Base-by-base conservation (phyloP, 2,329 filamentous ascomycete genomes). In the Phialemoniopsis sp. region DNA sequence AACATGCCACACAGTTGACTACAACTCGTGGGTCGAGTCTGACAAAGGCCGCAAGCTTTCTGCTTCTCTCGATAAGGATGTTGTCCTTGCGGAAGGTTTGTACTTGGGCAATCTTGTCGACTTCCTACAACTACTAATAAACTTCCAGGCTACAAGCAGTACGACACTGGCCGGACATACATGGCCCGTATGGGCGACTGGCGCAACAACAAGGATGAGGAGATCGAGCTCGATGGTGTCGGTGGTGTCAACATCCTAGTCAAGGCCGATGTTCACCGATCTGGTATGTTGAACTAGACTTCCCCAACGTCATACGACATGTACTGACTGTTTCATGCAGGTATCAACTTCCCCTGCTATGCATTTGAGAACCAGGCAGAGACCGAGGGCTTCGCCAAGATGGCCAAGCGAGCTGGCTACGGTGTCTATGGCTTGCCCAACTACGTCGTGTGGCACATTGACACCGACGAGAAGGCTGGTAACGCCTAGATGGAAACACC, bases 311-410 rank as follows among this genome's bases (percentile, higher is more conserved):
- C 18, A 6, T 6, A 10, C 21, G 21, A 26, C 26, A 29, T 17
- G 15, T n/a, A n/a, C 34, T 39, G 26, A 34, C 49, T 35, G 32
- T 5, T 10, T 5, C 3, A 8, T 13, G 21, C 26, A 91, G 90
- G 91, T 46, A 93, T 98, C 70, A 98, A 98, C 65, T 98, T 98
- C 64, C 93, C 93, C 8, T 83, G 82, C 59, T 98, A 98, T 57
- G 78, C 93, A 4, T 98, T 98, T 60, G 93, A 98, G 62, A 97
- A 98, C 64, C 93, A 98, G 68, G 93, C 93, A 47, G 93, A 98
- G 66, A 98, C 93, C 5, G 93, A 98, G 67, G 93, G 93, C 7
- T 98, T 98, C 57, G 93, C 93, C 29, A 95, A 94, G 63, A 98
- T 98, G 93, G 93, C 93, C 43, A 96, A 94, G 70, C 78, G 89